Evolutionary conservation across 345 rosid genomes (phyloP), one percentile per base, ranked within the genome.

Genomic region (Brassica rapa): DNA sequence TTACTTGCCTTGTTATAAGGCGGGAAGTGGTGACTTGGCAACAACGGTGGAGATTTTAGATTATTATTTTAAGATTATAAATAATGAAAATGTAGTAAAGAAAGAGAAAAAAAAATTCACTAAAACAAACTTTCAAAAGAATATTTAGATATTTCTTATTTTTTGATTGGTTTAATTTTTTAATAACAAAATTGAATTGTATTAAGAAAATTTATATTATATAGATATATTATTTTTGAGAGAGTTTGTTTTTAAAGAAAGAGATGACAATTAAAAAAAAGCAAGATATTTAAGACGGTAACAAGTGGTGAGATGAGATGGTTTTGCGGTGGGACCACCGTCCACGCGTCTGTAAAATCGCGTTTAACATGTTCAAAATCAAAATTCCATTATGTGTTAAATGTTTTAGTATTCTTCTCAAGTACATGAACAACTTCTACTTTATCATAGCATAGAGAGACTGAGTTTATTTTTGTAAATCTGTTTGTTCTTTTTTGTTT

Each of bases 11-110:
- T 12, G 32, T 60, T 79, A 67, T 73, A 72, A 72, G 78, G 82
- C 82, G 82, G 82, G 82, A 79, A 79, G 37, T 25, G 65, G 46
- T 79, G 74, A 79, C 82, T 74, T 79, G 82, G 70, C 78, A 43
- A 0, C 0, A 4, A 51, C 23, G 70, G 51, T 73, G 27, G n/a
- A 39, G 72, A 65, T 66, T 46, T 41, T 12, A 46, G 53, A 46
- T 15, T 46, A 4, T 46, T 46, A 41, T 41, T 41, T 41, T 41
- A 10, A 37, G n/a, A 41, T 46, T 12, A 12, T 12, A 41, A 46
- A 46, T 12, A 12, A 46, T 14, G 53, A 46, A 46, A 46, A 12
- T 3, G 4, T 9, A 41, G 14, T 2, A 43, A 11, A 41, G 49
- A 41, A 11, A 43, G 53, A 43, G n/a, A 41, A 41, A 41, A 46